phyloP scores from a whole-genome alignment of 2,329 filamentous ascomycete genomes.

The Colletotrichum lini region DNA sequence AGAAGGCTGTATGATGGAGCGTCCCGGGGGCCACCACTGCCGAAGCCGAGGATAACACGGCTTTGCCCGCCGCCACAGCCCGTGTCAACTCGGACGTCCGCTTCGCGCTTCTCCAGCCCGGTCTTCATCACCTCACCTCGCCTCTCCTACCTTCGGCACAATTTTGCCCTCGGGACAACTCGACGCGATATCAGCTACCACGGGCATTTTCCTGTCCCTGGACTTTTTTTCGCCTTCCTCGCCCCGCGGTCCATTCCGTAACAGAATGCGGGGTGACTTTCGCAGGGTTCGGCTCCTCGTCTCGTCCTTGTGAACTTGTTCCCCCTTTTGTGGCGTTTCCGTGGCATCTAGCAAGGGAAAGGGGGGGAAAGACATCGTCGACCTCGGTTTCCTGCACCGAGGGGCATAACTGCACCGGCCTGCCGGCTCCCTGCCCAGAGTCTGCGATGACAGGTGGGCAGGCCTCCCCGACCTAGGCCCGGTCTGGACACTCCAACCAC shows the following conservation, averaged over 20 bases:
- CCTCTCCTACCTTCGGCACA: conserved; percentile 2
- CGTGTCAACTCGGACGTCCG: conserved; percentile 23
- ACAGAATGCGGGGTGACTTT: conserved; percentile 11
- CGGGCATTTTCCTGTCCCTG: conserved; percentile 1
- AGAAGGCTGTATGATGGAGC: conserved; percentile 16
- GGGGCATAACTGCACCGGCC: conserved; percentile 7
- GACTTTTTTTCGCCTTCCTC: conserved; percentile 45
- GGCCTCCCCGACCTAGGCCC: conserved; percentile 1
- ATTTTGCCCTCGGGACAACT: conserved; percentile 25
- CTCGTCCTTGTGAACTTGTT: conserved; percentile 4
- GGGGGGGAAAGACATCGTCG: conserved; percentile 23
- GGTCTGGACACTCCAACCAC: not conserved
- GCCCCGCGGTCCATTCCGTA: conserved; percentile 27
- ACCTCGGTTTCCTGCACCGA: conserved; percentile 16
- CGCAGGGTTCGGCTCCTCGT: conserved; percentile 1
- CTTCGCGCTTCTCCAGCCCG: conserved; percentile 9
- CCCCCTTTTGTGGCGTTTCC: conserved; percentile 1
- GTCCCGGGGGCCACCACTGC: conserved; percentile 22
- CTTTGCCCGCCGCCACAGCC: conserved; percentile 28
- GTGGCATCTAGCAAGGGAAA: not conserved
- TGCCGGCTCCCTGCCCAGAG: conserved; percentile 13
- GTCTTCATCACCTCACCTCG: too few species aligned
- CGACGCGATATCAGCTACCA: conserved; percentile 33
- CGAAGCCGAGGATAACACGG: conserved; percentile 43
- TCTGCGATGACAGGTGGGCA: not conserved